Evolutionary conservation across 768 basidiomycete species (phyloP), one percentile per base, ranked within the genome.

Genomic region (Lactarius sp.): DNA sequence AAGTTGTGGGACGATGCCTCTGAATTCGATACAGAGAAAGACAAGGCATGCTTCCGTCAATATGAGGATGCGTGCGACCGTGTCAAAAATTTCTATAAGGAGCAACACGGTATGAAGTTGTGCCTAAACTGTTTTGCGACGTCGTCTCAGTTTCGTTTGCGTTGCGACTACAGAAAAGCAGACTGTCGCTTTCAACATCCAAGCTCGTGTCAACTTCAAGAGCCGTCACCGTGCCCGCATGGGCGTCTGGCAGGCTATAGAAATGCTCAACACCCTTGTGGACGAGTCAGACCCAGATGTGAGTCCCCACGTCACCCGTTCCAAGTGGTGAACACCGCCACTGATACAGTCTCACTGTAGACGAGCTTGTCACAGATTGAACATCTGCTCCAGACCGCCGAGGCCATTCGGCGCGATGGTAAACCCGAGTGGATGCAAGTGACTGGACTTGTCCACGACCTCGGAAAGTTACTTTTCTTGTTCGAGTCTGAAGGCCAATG

Each of bases 341-440:
- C 66, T 64, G 42, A 57, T 59, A 33, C 27, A 37, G 14, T 18
- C 36, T 41, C 56, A 39, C 20, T 57, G 8, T 71, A 91, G 89
- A 90, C 89, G 2, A 79, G 77, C 66, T 74, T 90, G 34, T 85
- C 90, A 41, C 93, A 96, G 76, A 94, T 96, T 37, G 90, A 94
- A 69, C 94, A 96, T 71, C 80, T 95, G 3, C 80, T 95, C 1
- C 94, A 95, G 71, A 94, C 92, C 0, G 92, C 92, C n/a, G 92
- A 94, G 70, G 90, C 92, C 12, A 92, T 94, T 67, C 81, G 92
- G 51, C 79, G 82, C 27, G 92, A 93, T 66, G 91, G 90, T 0
- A 90, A 91, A 71, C 92, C 91, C 0, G 91, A 94, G 66, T 93
- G 91, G 91, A 92, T 93, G 91, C 90, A 92, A 77, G 83, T 92